phyloP scores from a whole-genome alignment of 305 asterid species.

The Fraxinus greggii region DNA sequence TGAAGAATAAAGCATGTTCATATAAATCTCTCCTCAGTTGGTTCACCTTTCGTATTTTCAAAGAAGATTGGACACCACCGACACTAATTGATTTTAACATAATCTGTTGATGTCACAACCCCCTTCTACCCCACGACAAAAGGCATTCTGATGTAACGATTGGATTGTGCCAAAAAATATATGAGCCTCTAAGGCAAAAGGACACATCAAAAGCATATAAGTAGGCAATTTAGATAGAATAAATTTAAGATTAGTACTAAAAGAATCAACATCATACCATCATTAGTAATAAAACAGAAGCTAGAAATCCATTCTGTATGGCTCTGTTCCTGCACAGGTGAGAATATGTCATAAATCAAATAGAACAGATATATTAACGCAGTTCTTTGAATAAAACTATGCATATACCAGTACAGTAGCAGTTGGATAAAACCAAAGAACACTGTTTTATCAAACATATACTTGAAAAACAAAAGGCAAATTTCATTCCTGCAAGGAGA shows the following conservation, averaged over 20 bases:
- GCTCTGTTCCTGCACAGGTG: constrained; percentile 51
- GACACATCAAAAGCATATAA: neutral
- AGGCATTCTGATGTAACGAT: neutral
- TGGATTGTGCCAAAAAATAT: neutral
- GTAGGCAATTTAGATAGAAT: neutral
- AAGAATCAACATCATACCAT: constrained; percentile 46
- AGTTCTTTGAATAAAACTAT: neutral
- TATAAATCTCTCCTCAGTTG: neutral
- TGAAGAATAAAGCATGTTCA: neutral
- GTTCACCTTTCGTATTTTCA: neutral
- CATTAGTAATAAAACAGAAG: constrained; percentile 26
- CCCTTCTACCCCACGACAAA: neutral
- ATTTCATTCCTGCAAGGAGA: neutral
- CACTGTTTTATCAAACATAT: neutral
- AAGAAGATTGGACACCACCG: constrained; percentile 8
- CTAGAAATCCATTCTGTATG: constrained; percentile 53
- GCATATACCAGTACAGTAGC: neutral
- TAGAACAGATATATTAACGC: neutral
- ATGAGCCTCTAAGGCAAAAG: neutral
- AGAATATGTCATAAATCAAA: constrained; percentile 20
- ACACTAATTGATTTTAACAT: neutral
- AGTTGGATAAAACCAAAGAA: neutral
- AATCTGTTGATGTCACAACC: neutral
- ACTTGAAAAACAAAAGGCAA: neutral
- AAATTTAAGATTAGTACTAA: neutral